Percentiles rank a stretch among this genome's conserved stretches.
Evolutionary conservation across 257 asterid genomes (phyloP).

Genomic region (Forsythia viridissima): DNA sequence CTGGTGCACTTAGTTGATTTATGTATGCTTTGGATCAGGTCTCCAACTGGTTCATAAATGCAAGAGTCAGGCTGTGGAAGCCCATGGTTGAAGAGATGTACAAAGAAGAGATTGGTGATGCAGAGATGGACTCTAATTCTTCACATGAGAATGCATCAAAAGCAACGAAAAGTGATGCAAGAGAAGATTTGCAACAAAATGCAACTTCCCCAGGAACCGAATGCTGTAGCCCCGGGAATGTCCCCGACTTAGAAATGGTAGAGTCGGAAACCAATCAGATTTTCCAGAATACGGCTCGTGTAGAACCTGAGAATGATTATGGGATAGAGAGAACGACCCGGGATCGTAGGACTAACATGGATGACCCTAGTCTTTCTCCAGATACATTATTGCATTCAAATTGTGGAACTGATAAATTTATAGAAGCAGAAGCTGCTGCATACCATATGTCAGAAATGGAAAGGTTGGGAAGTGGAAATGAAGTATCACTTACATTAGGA

Average conservation of each 20-base stretch:
- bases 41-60: conserved; percentile 98
- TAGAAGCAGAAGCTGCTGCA: conserved; percentile 26
- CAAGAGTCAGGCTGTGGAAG: conserved; percentile 95
- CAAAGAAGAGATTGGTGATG: conserved; percentile 74
- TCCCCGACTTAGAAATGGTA: conserved; percentile 42
- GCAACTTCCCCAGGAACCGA: conserved; percentile 37
- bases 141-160: conserved; percentile 49
- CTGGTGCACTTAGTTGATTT: conserved; percentile 12
- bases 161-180: conserved; percentile 29
- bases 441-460: conserved; percentile 60
- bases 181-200: conserved; percentile 39
- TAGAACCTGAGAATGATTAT: conserved; percentile 13
- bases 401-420: conserved; percentile 35
- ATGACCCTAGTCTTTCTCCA: conserved; percentile 24
- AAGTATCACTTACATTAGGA: conserved; percentile 76
- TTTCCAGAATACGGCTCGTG: conserved; percentile 25
- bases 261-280: conserved; percentile 40
- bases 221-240: conserved; percentile 24
- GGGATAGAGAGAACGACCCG: conserved; percentile 29
- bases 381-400: conserved; percentile 27
- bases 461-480: conserved; percentile 50
- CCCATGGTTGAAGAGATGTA: conserved; percentile 99
- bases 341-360: conserved; percentile 19
- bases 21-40: conserved; percentile 47
- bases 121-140: conserved; percentile 66